phyloP scores from a whole-genome alignment of 345 rosid genomes.

The Acer yangbiense region DNA sequence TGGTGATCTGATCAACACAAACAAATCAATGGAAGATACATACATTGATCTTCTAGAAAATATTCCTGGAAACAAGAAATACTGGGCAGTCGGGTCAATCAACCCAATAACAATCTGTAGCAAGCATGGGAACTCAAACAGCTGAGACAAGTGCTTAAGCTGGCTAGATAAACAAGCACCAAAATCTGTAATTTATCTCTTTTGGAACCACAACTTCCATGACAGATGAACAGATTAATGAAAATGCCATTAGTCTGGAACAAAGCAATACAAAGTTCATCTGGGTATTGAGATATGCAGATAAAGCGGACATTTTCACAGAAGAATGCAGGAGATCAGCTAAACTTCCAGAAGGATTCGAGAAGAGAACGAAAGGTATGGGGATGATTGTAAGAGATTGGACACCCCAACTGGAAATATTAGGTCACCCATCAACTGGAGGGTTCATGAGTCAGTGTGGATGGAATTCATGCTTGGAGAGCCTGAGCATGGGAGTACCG shows the following conservation, averaged over 20 bases:
- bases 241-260: constrained; percentile 22
- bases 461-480: constrained; percentile 20
- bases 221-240: constrained; percentile 23
- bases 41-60: constrained; percentile 17
- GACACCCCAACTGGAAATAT: constrained; percentile 16
- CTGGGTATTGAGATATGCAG: constrained; percentile 21
- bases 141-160: constrained; percentile 15
- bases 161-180: constrained; percentile 28
- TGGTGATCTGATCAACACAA: constrained; percentile 21
- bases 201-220: constrained; percentile 31
- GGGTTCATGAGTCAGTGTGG: constrained; percentile 26
- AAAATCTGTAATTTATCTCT: constrained; percentile 25
- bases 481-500: constrained; percentile 18
- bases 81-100: constrained; percentile 30
- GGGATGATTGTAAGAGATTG: constrained; percentile 15
- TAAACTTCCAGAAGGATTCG: constrained; percentile 6
- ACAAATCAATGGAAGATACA: constrained; percentile 15
- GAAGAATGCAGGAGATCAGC: background rate
- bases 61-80: background rate
- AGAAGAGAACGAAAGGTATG: background rate
- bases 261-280: constrained; percentile 11
- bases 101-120: constrained; percentile 12
- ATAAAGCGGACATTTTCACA: background rate
- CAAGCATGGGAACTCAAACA: background rate
- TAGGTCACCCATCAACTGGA: background rate